Evolutionary conservation across 192 early-diverging fungal genomes (phyloP).

Genomic region (Coemansia sp.): DNA sequence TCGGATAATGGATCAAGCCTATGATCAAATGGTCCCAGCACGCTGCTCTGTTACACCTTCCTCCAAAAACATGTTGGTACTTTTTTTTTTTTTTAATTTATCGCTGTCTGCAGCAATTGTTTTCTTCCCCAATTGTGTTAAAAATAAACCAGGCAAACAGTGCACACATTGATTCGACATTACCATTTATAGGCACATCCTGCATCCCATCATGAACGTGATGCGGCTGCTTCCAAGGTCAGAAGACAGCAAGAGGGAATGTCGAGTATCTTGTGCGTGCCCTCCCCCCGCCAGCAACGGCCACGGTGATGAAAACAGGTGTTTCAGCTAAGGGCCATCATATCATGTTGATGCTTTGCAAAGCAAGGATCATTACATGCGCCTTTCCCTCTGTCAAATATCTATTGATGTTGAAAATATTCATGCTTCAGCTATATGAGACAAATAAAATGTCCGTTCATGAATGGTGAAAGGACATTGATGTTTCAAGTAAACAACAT

Average conservation of each 20-base stretch:
- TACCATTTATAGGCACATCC: not conserved
- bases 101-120: not conserved
- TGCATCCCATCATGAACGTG: constrained; percentile 1
- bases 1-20: too few relatives aligned
- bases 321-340: too few relatives aligned
- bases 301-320: too few relatives aligned
- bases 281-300: too few relatives aligned
- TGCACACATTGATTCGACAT: not conserved
- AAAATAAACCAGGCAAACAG: not conserved
- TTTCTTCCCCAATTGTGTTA: not conserved
- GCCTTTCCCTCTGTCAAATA: not conserved
- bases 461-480: too few relatives aligned
- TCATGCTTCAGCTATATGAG: not conserved
- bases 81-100: not conserved
- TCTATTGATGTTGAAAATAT: not conserved
- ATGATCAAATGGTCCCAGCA: too few relatives aligned
- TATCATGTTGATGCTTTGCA: too few relatives aligned
- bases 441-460: not conserved
- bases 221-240: not conserved
- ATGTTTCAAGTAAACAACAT: too few relatives aligned
- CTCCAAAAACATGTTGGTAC: too few relatives aligned
- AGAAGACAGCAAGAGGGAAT: not conserved
- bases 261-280: too few relatives aligned
- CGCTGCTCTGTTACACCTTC: too few relatives aligned
- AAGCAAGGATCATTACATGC: not conserved